A percentile compares a stretch with the other conserved stretches of the same genome.
Conservation (phyloP, 176 grass and related monocot genomes). For the Typha latifolia region DNA sequence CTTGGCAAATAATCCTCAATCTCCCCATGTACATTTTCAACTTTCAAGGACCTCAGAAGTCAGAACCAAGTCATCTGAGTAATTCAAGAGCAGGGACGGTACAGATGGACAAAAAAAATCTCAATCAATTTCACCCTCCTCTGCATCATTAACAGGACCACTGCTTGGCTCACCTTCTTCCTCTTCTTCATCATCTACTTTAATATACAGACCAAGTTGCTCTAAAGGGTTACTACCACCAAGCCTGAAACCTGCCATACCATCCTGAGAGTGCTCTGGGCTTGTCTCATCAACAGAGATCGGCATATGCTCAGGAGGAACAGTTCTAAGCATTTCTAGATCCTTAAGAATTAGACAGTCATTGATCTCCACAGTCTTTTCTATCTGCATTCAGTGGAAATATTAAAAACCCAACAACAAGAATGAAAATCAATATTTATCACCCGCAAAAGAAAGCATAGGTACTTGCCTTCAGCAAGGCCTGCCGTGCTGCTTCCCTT, state of each 20-base stretch:
- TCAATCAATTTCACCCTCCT: slow-evolving; percentile 68
- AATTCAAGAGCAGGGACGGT: too few relatives aligned
- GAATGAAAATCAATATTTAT: background rate
- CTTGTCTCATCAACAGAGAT: slow-evolving; percentile 75
- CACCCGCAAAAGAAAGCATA: slow-evolving; percentile 1
- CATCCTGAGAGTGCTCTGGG: slow-evolving; percentile 55
- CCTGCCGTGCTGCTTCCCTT: slow-evolving; percentile 80
- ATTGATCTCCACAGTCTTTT: slow-evolving; percentile 83
- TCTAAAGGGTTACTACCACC: slow-evolving; percentile 56
- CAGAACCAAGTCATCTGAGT: too few relatives aligned
- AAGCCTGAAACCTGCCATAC: slow-evolving; percentile 48
- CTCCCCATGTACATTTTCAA: too few relatives aligned
- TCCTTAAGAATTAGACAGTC: slow-evolving; percentile 59
- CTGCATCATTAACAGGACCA: slow-evolving; percentile 32
- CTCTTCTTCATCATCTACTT: slow-evolving; percentile 82
- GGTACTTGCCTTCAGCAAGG: slow-evolving; percentile 62
- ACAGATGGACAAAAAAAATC: too few relatives aligned
- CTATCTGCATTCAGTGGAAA: slow-evolving; percentile 45
- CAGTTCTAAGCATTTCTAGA: slow-evolving; percentile 77
- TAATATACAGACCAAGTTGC: slow-evolving; percentile 88
- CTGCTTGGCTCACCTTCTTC: slow-evolving; percentile 36
- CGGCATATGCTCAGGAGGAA: slow-evolving; percentile 44
- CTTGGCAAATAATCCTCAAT: too few relatives aligned
- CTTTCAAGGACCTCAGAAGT: too few relatives aligned
- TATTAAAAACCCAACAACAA: background rate